These are phyloP conservation scores for Zygosaccharomyces bisporus DNA, from an alignment of 805 yeast species.

Conservation along the genomic window DNA sequence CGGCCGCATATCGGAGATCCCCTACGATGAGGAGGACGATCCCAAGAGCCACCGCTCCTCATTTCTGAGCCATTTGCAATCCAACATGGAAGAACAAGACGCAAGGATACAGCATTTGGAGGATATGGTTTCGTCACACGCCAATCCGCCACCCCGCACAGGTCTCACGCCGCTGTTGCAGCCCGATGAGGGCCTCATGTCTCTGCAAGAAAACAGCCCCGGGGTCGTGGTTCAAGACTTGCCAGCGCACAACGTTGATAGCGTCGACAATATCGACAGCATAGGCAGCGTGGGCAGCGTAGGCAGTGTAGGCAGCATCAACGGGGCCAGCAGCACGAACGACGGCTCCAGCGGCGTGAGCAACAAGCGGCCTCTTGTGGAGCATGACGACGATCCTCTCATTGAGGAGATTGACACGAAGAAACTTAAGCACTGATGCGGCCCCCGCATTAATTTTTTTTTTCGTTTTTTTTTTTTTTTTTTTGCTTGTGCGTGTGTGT, in stretches of 20 bases:
- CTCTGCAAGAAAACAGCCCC: slow-evolving; percentile 13
- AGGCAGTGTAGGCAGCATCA: background rate
- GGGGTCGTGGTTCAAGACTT: slow-evolving; percentile 10
- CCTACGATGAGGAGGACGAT: slow-evolving; percentile 24
- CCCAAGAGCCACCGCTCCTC: slow-evolving; percentile 9
- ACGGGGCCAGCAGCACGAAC: background rate
- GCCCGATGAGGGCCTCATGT: slow-evolving; percentile 12
- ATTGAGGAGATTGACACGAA: slow-evolving; percentile 13
- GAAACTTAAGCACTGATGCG: slow-evolving; percentile 5
- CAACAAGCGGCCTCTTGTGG: background rate
- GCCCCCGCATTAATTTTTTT: slow-evolving; percentile 1
- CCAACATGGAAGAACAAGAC: slow-evolving; percentile 33
- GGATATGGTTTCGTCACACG: slow-evolving; percentile 23
- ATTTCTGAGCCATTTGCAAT: slow-evolving; percentile 25
- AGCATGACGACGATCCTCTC: slow-evolving; percentile 7
- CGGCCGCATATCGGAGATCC: slow-evolving; percentile 27
- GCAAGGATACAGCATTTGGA: slow-evolving; percentile 33
- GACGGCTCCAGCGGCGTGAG: too few relatives aligned
- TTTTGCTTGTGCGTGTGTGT: too few relatives aligned
- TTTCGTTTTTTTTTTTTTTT: background rate
- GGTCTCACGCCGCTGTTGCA: slow-evolving; percentile 15
- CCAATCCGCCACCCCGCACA: slow-evolving; percentile 1
- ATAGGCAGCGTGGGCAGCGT: background rate
- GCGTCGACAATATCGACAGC: background rate
- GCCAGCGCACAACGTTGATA: background rate